Evolutionary conservation across 306 rosid genomes (phyloP).

Genomic region (Castanea sativa): DNA sequence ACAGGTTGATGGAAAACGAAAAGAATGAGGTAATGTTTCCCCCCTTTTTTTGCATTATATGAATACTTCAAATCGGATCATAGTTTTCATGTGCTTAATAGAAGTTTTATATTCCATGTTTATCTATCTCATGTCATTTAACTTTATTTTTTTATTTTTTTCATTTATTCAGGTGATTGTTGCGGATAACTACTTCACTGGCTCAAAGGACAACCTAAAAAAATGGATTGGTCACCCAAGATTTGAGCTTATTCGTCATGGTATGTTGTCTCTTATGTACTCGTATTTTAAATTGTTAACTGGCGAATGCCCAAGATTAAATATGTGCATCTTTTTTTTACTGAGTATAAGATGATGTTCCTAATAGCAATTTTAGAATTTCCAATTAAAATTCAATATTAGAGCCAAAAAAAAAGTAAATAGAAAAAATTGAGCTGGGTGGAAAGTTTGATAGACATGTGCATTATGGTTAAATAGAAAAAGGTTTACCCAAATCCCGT

Average conservation of each 20-base stretch:
- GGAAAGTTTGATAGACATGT: background rate
- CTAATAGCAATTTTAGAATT: background rate
- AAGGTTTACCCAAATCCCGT: background rate
- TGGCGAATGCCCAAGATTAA: background rate
- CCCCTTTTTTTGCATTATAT: background rate
- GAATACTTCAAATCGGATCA: background rate
- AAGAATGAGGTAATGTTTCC: constrained; percentile 64
- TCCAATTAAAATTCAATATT: background rate
- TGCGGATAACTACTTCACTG: constrained; percentile 93
- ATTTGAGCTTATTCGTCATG: constrained; percentile 97
- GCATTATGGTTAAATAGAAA: background rate
- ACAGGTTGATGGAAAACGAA: constrained; percentile 91
- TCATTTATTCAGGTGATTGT: constrained; percentile 65
- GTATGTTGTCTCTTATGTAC: constrained; percentile 37
- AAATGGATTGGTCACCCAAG: constrained; percentile 97
- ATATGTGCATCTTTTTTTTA: background rate
- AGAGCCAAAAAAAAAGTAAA: background rate
- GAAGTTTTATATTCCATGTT: background rate
- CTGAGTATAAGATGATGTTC: background rate
- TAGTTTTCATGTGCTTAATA: background rate
- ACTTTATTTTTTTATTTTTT: background rate
- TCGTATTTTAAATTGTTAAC: constrained; percentile 1
- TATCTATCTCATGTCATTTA: background rate
- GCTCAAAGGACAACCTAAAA: constrained; percentile 86
- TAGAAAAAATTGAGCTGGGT: background rate